These are phyloP conservation scores for Meyerozyma smithsonii DNA, from an alignment of 1,139 yeast genomes.

Conservation along the genomic window DNA sequence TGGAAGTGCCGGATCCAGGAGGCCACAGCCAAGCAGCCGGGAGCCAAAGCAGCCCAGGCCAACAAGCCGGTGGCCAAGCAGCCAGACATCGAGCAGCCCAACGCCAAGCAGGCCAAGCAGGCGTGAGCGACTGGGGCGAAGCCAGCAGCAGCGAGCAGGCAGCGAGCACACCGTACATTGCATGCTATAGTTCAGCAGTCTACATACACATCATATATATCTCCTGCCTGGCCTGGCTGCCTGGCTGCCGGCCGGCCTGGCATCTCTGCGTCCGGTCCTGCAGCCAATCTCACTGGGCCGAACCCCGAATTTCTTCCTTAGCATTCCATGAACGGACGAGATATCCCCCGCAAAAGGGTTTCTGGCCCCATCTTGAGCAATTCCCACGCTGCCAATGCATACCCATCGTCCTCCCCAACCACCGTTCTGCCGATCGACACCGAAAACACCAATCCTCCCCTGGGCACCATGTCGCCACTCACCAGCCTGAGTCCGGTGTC, in stretches of 20 bases:
- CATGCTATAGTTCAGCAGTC: too few relatives aligned
- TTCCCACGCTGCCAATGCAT: not conserved
- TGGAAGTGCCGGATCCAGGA: conserved; percentile 64
- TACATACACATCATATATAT: too few relatives aligned
- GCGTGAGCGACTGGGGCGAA: too few relatives aligned
- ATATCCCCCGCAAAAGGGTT: not conserved
- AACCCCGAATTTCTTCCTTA: not conserved
- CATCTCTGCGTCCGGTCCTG: conserved; percentile 1
- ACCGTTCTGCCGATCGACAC: not conserved
- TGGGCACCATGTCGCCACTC: not conserved
- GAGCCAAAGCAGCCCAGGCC: too few relatives aligned
- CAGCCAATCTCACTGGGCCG: not conserved
- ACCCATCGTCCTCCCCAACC: not conserved
- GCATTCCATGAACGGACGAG: not conserved
- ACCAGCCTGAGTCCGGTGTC: conserved; percentile 1
- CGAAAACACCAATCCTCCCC: not conserved
- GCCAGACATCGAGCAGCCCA: too few relatives aligned
- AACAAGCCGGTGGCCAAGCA: too few relatives aligned
- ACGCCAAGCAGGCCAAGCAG: too few relatives aligned
- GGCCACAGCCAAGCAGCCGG: too few relatives aligned
- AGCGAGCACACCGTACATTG: too few relatives aligned
- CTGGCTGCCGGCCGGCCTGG: too few relatives aligned
- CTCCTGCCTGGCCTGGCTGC: too few relatives aligned
- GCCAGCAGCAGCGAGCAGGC: too few relatives aligned
- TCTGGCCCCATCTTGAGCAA: not conserved